Base-by-base conservation (phyloP, 305 asterid species). In the Rubia balearica region DNA sequence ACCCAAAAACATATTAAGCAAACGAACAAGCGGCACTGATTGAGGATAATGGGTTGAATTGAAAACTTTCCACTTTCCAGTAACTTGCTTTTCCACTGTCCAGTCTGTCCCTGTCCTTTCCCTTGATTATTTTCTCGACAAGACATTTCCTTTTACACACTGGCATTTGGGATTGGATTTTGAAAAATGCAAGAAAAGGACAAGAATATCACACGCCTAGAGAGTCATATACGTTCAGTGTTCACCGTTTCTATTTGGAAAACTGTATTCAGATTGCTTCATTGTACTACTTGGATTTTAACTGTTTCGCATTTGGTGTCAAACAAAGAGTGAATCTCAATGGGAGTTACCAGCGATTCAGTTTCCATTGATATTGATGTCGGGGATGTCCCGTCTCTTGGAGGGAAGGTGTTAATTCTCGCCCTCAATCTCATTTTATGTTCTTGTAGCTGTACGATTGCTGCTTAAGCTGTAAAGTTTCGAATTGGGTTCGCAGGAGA, bases 401-500 rank as follows among this genome's bases (percentile, higher is more conserved):
- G 49, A 66, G 76, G 76, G 67, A 73, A 66, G 76, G 76, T 73
- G 41, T 69, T 69, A n/a, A 56, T 43, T 27, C 30, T 17, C 65
- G 71, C 40, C 55, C 41, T 65, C 55, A 51, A 30, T 68, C 45
- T 27, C 13, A 1, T 73, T 71, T 66, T 65, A 16, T 40, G 11
- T 16, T 24, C 12, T 65, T 41, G 19, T 30, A 36, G 38, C 38
- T 33, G 41, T 53, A 22, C 38, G n/a, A 12, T 36, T 17, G 61
- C 45, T 8, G 5, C 14, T 42, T 6, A 16, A 14, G 1, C 3
- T 24, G 16, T 42, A 9, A 2, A 16, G 7, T 48, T 9, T 64
- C 43, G 40, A 59, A 56, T n/a, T 0, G 57, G 61, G 38, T 65
- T 65, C 55, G 65, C 84, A 80, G 84, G 84, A 80, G 57, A 74